These are phyloP conservation scores for thale cress (Arabidopsis thaliana) DNA, from an alignment of 345 rosid species.

Conservation along the genomic window TAIR10.1 NC_003071.7:14443501-14444000, in stretches of 20 bases:
- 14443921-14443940: too few relatives aligned
- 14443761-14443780: background rate
- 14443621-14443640: constrained; percentile 5
- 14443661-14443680: background rate
- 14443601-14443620: constrained; percentile 27
- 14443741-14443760: background rate
- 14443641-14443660: background rate
- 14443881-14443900: constrained; percentile 7
- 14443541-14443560: background rate
- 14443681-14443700: background rate
- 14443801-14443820: constrained; percentile 3
- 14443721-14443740: background rate
- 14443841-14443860: background rate
- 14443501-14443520: constrained; percentile 39
- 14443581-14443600: constrained; percentile 50
- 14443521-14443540: constrained; percentile 43
- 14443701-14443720: background rate
- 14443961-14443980: background rate
- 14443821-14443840: background rate
- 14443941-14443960: background rate
- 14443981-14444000: background rate
- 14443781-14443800: constrained; percentile 3
- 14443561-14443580: constrained; percentile 25
- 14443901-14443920: constrained; percentile 7
- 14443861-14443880: background rate